Evolutionary conservation across 1,284 basidiomycete genomes (phyloP).

Genomic region (Schizophyllum commune): DNA sequence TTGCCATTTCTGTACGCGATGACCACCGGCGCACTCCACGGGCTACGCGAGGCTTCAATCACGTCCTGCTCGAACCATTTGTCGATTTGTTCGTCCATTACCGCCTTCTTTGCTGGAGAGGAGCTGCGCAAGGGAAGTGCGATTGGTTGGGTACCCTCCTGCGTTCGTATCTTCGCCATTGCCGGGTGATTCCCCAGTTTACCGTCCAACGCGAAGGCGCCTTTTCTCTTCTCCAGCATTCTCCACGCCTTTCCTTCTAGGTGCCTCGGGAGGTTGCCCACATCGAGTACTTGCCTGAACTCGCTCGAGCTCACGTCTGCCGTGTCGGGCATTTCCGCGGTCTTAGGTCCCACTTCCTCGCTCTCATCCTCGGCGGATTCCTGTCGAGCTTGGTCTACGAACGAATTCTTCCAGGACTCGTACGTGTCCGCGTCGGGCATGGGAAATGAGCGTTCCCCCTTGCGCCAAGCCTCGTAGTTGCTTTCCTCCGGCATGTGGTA

Average conservation of each 20-base stretch:
- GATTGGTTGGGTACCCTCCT: slow-evolving; percentile 9
- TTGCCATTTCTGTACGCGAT: slow-evolving; percentile 10
- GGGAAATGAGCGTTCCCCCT: neutral
- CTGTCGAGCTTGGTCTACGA: neutral
- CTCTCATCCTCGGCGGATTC: neutral
- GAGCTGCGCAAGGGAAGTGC: slow-evolving; percentile 12
- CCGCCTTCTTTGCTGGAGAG: slow-evolving; percentile 18
- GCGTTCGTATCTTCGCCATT: slow-evolving; percentile 11
- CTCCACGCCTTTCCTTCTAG: neutral
- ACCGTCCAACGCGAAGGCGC: slow-evolving; percentile 20
- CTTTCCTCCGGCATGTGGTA: neutral
- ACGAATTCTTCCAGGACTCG: neutral
- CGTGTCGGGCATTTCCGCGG: slow-evolving; percentile 3
- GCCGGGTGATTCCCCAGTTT: slow-evolving; percentile 15
- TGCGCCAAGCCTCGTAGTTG: neutral
- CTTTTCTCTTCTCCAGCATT: slow-evolving; percentile 5
- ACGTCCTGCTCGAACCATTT: slow-evolving; percentile 16
- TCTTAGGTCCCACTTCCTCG: slow-evolving; percentile 10
- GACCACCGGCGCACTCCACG: slow-evolving; percentile 17
- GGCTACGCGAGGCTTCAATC: slow-evolving; percentile 16
- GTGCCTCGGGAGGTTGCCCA: neutral
- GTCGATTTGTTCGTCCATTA: slow-evolving; percentile 14
- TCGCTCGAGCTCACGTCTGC: slow-evolving; percentile 3
- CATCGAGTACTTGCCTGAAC: slow-evolving; percentile 10
- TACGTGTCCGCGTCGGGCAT: neutral